Conservation (phyloP, 768 basidiomycete species). For the Arthromyces matolae region DNA sequence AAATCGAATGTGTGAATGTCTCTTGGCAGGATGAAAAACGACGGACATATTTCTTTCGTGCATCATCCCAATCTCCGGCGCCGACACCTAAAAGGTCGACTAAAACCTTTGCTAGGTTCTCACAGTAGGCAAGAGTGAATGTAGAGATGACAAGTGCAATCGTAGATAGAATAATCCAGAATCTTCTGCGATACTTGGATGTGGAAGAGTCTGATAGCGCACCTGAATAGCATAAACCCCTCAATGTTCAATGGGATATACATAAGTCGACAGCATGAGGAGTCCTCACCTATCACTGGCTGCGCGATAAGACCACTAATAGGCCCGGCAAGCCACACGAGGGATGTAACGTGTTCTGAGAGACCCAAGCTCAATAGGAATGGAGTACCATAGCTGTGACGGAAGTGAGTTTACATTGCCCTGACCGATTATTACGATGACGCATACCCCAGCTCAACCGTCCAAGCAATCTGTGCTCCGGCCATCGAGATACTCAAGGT, state of each 20-base stretch:
- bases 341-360: conserved; percentile 84
- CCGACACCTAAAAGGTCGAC: conserved; percentile 77
- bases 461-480: conserved; percentile 94
- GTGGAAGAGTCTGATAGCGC: conserved; percentile 93
- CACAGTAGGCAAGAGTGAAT: conserved; percentile 78
- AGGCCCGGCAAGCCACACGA: conserved; percentile 95
- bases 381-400: conserved; percentile 88
- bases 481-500: conserved; percentile 90
- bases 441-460: conserved; percentile 85
- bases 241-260: conserved; percentile 17
- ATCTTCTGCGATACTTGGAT: conserved; percentile 86
- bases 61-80: conserved; percentile 85
- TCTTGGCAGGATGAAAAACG: neutral
- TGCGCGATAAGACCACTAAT: conserved; percentile 94
- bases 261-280: conserved; percentile 10
- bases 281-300: conserved; percentile 82
- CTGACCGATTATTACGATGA: neutral
- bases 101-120: conserved; percentile 63
- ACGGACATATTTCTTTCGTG: conserved; percentile 56
- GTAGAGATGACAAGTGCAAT: conserved; percentile 75
- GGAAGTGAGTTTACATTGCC: conserved; percentile 13
- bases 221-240: conserved; percentile 48
- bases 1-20: neutral
- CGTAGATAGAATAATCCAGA: conserved; percentile 92
- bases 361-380: conserved; percentile 71